These are phyloP conservation scores for Monilinia aucupariae DNA, from an alignment of 2,329 filamentous ascomycete genomes.

Conservation along the genomic window DNA sequence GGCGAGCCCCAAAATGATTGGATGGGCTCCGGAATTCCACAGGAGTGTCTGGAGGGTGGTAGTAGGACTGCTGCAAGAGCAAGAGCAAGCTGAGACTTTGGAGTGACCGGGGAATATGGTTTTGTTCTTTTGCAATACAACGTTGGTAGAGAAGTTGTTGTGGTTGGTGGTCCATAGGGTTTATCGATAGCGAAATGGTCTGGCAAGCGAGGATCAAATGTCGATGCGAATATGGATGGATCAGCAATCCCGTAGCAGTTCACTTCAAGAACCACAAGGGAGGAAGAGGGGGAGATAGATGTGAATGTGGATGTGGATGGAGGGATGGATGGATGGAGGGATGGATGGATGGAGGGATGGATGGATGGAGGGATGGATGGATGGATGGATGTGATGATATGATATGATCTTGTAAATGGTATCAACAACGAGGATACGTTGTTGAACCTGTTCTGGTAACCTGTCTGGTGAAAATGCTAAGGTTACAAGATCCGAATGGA, in stretches of 20 bases:
- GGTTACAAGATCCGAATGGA: neutral
- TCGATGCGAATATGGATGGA: constrained; percentile 16
- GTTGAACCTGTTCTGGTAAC: neutral
- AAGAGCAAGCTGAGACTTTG: constrained; percentile 8
- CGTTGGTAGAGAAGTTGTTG: neutral
- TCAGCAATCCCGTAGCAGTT: constrained; percentile 11
- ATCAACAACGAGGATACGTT: constrained; percentile 7
- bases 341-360: neutral
- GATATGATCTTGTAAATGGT: constrained; percentile 1
- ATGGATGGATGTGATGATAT: neutral
- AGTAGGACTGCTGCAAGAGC: neutral
- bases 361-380: constrained; percentile 1
- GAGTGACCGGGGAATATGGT: neutral
- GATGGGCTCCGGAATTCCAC: neutral
- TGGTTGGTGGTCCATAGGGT: neutral
- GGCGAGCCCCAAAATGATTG: neutral
- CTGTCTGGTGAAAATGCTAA: neutral
- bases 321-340: constrained; percentile 1
- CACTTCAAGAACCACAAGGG: neutral
- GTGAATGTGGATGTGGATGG: neutral
- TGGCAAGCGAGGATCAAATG: neutral
- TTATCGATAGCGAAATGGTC: constrained; percentile 9
- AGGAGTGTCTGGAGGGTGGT: neutral
- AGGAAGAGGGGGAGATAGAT: too few species aligned
- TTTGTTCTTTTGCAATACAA: neutral